These are phyloP conservation scores for Scheffersomyces cryptocercus DNA, from an alignment of 1,139 yeast genomes.

Conservation along the genomic window DNA sequence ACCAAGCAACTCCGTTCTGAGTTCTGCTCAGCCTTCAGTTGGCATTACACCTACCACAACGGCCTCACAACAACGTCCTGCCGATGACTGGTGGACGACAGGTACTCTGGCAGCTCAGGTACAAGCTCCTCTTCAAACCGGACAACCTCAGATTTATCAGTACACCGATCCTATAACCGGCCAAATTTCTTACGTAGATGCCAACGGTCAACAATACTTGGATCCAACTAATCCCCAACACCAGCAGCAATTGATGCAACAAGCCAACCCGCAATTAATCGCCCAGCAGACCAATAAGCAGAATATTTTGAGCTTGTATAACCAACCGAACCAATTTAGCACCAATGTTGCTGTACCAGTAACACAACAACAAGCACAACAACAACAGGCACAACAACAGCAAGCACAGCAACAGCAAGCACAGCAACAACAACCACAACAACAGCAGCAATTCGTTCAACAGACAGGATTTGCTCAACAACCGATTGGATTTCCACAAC, in stretches of 20 bases:
- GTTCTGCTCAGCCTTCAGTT: constrained; percentile 7
- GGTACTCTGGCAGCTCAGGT: constrained; percentile 5
- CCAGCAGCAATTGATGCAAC: constrained; percentile 50
- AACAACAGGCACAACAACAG: constrained; percentile 16
- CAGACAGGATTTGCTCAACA: constrained; percentile 11
- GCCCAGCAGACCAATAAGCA: constrained; percentile 49
- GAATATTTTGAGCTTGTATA: constrained; percentile 42
- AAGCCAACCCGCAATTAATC: constrained; percentile 40
- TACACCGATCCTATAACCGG: constrained; percentile 67
- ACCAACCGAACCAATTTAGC: constrained; percentile 32
- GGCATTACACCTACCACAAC: constrained; percentile 9
- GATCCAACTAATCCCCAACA: constrained; percentile 57
- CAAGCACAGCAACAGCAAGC: constrained; percentile 11
- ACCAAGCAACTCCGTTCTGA: background rate
- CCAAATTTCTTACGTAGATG: constrained; percentile 57
- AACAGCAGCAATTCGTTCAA: constrained; percentile 18
- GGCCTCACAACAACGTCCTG: constrained; percentile 12
- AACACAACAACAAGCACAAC: constrained; percentile 11
- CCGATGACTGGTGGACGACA: constrained; percentile 15
- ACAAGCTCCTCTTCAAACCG: constrained; percentile 8
- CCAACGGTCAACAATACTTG: constrained; percentile 59
- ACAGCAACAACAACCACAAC: constrained; percentile 16
- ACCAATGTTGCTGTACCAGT: constrained; percentile 28
- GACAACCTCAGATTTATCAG: constrained; percentile 51
- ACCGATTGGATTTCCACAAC: constrained; percentile 5